Base-by-base conservation (phyloP, 129 eudicot species). In the Pulicaria dysenterica region DNA sequence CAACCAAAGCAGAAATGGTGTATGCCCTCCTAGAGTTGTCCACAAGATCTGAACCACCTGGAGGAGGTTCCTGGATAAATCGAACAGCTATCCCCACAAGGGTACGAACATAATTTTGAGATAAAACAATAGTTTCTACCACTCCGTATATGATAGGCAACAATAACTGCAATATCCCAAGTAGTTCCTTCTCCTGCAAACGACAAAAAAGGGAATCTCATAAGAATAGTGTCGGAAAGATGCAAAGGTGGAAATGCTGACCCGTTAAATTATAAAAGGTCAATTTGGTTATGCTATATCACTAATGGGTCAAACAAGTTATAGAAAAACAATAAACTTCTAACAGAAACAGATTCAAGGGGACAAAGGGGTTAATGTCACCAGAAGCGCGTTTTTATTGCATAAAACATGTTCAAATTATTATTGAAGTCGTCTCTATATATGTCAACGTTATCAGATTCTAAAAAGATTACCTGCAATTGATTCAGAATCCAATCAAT, bases 401-500 rank as follows among this genome's bases (percentile, higher is more conserved):
- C 42, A 46, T 65, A 49, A 65, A 24, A 56, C 62, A 56, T 3
- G 0, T 10, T 1, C 2, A 5, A 9, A 11, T 11, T 66, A 31
- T 36, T 66, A 66, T n/a, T 10, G 3, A 66, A 6, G 31, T 7
- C 31, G 31, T 24, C 31, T 24, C 31, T 24, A 12, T 47, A 47
- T 3, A 5, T 47, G 53, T 10, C 4, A 4, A 15, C 13, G n/a
- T 17, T 19, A 68, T 45, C 3, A 58, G 40, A 44, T 37, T 46
- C 60, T 17, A 49, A 58, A 40, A 59, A 49, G 10, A 42, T 51
- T 83, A 94, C 99, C 99, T 88, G 97, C 77, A 90, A 82, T 53
- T 90, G 99, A 50, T 81, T 87, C 72, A 95, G 85, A 68, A 95
- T 86, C 99, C 99, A 95, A 59, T 95, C 97, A 66, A 90, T 86